A percentile compares a stretch with the other conserved stretches of the same genome.
phyloP scores from a whole-genome alignment of 768 basidiomycete genomes.

The Naganishia antarctica region DNA sequence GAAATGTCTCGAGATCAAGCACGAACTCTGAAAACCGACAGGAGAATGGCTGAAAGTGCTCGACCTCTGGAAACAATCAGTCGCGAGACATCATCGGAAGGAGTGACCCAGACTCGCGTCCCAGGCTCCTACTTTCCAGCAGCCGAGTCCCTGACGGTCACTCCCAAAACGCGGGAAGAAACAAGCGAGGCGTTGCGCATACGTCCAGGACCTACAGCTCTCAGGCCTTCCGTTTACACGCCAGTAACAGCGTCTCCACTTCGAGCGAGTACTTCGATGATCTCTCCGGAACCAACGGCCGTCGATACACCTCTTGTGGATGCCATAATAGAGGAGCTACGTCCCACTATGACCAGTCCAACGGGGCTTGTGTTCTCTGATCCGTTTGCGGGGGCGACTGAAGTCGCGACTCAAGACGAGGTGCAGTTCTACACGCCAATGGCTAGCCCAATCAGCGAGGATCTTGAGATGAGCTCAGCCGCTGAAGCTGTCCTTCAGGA shows the following conservation, averaged over 20 bases:
- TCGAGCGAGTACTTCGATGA: background rate
- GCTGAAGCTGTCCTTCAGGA: no score
- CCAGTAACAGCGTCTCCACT: slow-evolving; percentile 3
- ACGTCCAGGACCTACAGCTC: slow-evolving; percentile 1
- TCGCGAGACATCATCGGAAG: background rate
- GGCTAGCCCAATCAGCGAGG: background rate
- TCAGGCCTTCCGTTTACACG: background rate
- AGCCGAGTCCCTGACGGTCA: background rate
- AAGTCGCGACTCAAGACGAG: background rate
- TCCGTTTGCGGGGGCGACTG: background rate
- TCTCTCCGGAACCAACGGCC: background rate
- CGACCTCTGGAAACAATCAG: background rate
- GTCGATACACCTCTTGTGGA: background rate
- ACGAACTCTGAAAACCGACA: background rate
- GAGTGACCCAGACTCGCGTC: background rate
- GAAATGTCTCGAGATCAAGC: background rate
- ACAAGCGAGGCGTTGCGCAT: background rate
- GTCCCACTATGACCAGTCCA: background rate
- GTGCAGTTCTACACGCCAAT: background rate
- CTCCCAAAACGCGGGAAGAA: background rate
- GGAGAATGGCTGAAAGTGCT: background rate
- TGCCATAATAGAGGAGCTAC: no score
- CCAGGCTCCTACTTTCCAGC: slow-evolving; percentile 11
- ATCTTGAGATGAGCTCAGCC: background rate
- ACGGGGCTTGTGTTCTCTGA: background rate